A percentile compares a stretch with the other conserved stretches of the same genome.
These are phyloP conservation scores for Penicillium olsonii DNA, from an alignment of 2,329 filamentous ascomycete genomes.

Conservation along the genomic window DNA sequence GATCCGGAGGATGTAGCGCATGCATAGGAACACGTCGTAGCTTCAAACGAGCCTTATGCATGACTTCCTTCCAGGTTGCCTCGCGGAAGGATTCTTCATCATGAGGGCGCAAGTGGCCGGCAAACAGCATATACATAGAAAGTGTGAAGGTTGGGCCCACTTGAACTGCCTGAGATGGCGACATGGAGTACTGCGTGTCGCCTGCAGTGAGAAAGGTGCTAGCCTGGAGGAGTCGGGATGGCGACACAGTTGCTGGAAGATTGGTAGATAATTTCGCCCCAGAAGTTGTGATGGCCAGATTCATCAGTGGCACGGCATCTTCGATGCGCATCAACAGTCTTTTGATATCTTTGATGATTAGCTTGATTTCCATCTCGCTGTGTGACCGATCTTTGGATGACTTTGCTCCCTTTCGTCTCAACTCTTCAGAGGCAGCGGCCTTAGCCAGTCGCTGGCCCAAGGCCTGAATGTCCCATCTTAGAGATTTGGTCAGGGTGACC, in stretches of 20 bases:
- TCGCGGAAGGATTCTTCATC: slow-evolving; percentile 61
- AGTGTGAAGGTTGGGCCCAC: slow-evolving; percentile 84
- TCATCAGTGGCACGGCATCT: slow-evolving; percentile 86
- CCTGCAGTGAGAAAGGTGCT: slow-evolving; percentile 87
- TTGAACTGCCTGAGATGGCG: slow-evolving; percentile 67
- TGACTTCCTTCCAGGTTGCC: slow-evolving; percentile 91
- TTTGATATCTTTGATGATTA: slow-evolving; percentile 75
- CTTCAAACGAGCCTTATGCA: slow-evolving; percentile 87
- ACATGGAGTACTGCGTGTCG: slow-evolving; percentile 76
- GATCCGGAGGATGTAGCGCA: slow-evolving; percentile 34
- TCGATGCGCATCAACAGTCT: slow-evolving; percentile 77
- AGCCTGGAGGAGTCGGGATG: slow-evolving; percentile 85
- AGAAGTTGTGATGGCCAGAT: slow-evolving; percentile 90
- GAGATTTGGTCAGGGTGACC: slow-evolving; percentile 75
- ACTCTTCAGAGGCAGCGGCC: slow-evolving; percentile 64
- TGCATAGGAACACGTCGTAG: slow-evolving; percentile 70
- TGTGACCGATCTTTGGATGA: slow-evolving; percentile 52
- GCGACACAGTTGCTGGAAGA: slow-evolving; percentile 80
- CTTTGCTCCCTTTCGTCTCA: slow-evolving; percentile 33
- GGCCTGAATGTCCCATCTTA: slow-evolving; percentile 79
- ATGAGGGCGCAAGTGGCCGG: slow-evolving; percentile 67
- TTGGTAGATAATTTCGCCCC: slow-evolving; percentile 82
- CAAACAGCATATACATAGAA: slow-evolving; percentile 93
- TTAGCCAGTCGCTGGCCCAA: slow-evolving; percentile 74
- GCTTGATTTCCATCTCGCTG: slow-evolving; percentile 65